These are phyloP conservation scores for Citrus unshiu DNA, from an alignment of 345 rosid species.

Conservation along the genomic window DNA sequence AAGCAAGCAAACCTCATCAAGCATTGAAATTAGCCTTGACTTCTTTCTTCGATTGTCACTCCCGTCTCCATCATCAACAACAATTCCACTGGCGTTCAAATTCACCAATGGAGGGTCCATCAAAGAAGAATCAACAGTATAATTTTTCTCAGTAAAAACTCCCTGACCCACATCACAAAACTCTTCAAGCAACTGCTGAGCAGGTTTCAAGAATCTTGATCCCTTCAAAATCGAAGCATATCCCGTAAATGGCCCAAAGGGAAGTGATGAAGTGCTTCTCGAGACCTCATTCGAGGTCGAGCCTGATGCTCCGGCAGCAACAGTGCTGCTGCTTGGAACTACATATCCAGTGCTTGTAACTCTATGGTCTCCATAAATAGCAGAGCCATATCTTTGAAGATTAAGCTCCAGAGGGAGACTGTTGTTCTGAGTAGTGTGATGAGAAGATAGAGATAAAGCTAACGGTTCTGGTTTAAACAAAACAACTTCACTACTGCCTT, in stretches of 20 bases:
- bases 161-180: constrained; percentile 65
- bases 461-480: constrained; percentile 54
- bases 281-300: constrained; percentile 36
- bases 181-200: constrained; percentile 80
- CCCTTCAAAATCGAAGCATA: constrained; percentile 75
- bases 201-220: constrained; percentile 85
- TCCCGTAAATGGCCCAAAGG: constrained; percentile 77
- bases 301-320: constrained; percentile 30
- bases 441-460: constrained; percentile 69
- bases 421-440: constrained; percentile 33
- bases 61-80: constrained; percentile 36
- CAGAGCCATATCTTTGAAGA: constrained; percentile 42
- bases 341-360: constrained; percentile 23
- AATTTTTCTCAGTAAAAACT: constrained; percentile 39
- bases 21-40: constrained; percentile 75
- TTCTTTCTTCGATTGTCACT: constrained; percentile 59
- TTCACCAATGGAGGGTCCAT: constrained; percentile 49
- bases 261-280: constrained; percentile 40
- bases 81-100: constrained; percentile 30
- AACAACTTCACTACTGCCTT: constrained; percentile 30
- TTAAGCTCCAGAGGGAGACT: constrained; percentile 47
- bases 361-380: constrained; percentile 15
- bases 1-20: constrained; percentile 65
- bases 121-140: constrained; percentile 41
- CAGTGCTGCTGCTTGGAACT: constrained; percentile 24